Conservation (phyloP, 139 green algal genomes). For the Tetraselmis striata region DNA sequence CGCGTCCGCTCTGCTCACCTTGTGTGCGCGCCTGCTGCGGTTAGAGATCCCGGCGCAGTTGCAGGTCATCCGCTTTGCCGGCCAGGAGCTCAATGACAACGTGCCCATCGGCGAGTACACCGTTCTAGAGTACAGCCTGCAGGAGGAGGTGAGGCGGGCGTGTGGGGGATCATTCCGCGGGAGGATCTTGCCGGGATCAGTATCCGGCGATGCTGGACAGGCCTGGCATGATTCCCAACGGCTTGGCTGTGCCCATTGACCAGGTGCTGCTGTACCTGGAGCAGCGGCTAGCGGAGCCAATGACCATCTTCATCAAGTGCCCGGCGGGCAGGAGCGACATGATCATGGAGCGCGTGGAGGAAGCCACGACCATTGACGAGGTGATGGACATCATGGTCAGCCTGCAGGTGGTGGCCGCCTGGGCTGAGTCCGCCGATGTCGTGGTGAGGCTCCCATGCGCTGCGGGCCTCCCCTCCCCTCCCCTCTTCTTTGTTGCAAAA, state of each 20-base stretch:
- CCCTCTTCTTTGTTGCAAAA: no score
- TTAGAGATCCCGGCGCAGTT: not conserved
- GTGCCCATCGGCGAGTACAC: not conserved
- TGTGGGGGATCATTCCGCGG: no score
- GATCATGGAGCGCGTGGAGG: not conserved
- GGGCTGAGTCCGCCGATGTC: not conserved
- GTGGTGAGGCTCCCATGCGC: no score
- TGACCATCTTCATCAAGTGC: not conserved
- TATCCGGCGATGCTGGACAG: no score
- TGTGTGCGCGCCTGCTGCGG: not conserved
- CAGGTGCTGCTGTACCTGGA: not conserved
- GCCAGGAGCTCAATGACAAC: not conserved
- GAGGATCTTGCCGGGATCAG: no score
- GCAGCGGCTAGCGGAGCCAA: not conserved
- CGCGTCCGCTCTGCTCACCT: no score
- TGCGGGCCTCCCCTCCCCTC: no score
- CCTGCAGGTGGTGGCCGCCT: not conserved
- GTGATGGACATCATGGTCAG: not conserved
- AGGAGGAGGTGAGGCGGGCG: not conserved
- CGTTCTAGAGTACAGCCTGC: not conserved
- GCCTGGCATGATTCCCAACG: no score
- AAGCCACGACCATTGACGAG: not conserved
- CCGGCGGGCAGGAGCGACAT: not conserved
- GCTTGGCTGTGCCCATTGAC: not conserved
- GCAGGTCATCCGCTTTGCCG: not conserved